These are phyloP conservation scores for Krasilnikovozyma curviuscula DNA, from an alignment of 768 basidiomycete species.

Conservation along the genomic window DNA sequence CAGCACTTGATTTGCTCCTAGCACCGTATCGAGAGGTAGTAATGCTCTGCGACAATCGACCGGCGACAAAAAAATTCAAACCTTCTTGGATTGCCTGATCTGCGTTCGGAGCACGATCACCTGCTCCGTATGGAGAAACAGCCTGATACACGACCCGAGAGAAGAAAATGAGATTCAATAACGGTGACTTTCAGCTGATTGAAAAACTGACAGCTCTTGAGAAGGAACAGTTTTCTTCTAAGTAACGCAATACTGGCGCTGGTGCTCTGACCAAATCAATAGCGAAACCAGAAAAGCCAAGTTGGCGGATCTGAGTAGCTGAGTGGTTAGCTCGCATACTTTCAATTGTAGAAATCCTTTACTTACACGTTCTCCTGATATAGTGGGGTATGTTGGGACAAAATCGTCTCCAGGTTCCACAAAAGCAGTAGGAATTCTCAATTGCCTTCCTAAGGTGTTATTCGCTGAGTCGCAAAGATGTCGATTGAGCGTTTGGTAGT, in stretches of 20 bases:
- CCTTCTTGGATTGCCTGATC: too few species aligned
- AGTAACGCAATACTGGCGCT: conserved; percentile 48
- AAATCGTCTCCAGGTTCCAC: too few species aligned
- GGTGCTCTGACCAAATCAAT: conserved; percentile 65
- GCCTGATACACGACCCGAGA: too few species aligned
- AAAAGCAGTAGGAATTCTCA: too few species aligned
- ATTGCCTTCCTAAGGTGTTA: conserved; percentile 1
- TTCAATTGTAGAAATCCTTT: background rate
- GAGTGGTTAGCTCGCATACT: background rate
- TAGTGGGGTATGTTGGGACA: too few species aligned
- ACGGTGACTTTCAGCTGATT: background rate
- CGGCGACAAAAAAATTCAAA: too few species aligned
- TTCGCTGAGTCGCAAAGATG: conserved; percentile 33
- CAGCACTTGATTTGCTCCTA: conserved; percentile 3
- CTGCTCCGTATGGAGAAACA: background rate
- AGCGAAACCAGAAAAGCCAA: conserved; percentile 66
- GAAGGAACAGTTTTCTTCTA: conserved; percentile 27
- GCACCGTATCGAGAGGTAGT: conserved; percentile 9
- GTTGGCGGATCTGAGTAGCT: conserved; percentile 33
- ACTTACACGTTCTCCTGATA: conserved; percentile 37
- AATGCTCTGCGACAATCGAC: too few species aligned
- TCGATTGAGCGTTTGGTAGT: conserved; percentile 49
- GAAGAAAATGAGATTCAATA: too few species aligned
- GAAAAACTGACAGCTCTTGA: background rate
- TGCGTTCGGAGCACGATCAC: too few species aligned